Evolutionary conservation across 108 stramenopile species (phyloP), one percentile per base, ranked within the genome.

Genomic region (Skeletonema grethae): DNA sequence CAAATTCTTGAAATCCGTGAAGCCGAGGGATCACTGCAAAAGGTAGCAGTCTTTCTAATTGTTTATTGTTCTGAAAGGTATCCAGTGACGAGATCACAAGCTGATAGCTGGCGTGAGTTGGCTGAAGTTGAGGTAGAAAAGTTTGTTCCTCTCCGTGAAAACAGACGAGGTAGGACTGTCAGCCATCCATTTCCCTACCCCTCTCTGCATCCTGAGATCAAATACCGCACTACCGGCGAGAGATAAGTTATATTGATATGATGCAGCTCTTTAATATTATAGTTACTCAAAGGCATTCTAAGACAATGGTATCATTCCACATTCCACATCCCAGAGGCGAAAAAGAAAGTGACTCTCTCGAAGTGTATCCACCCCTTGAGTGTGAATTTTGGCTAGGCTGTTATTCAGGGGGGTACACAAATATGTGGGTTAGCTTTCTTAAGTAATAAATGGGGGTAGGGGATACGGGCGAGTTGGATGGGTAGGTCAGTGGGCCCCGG

Each of bases 1-100:
- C 55, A 82, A 43, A 63, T 89, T 38, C 36, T 82, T 20, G 62
- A 73, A 20, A 18, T 48, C 10, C 32, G 57, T 36, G 85, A 84
- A 59, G 56, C 62, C 11, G 67, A 50, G 15, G 65, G 80, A 59
- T 48, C 32, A 29, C 61, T 53, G 6, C 50, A 68, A 13, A 65
- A 73, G 22, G 65, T 91, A 39, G 82, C 85, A 12, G 84, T 90
- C 7, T 91, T 90, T 77, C 71, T 94, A 13, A 53, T 94, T 30
- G 87, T 84, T 25, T 94, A 94, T 41, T 86, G 87, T 61, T 88
- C 86, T 7, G 90, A 85, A 65, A 48, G 58, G 6, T 58, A 60
- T 59, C 85, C 87, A 7, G 50, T 94, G 50, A 86, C 86, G 5
- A 55, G 93, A 30, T 57, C 48, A 5, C 39, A 69, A 61, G 90